A percentile compares a stretch with the other conserved stretches of the same genome.
phyloP scores from a whole-genome alignment of 2,329 filamentous ascomycete species.

The Xylariaceae sp. region DNA sequence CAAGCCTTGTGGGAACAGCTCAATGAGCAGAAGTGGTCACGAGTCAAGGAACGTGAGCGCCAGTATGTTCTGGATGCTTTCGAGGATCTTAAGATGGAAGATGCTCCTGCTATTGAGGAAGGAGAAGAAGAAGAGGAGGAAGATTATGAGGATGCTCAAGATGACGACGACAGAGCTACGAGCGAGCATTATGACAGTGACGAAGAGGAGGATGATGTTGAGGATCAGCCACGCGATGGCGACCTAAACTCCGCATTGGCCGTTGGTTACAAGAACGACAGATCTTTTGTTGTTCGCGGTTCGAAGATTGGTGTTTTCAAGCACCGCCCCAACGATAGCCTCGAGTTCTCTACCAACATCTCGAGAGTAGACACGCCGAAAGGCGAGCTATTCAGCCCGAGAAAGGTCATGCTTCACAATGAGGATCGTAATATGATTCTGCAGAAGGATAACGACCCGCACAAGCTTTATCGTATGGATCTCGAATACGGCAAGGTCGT shows the following conservation, averaged over 20 bases:
- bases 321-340: conserved; percentile 83
- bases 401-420: conserved; percentile 93
- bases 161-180: conserved; percentile 57
- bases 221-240: conserved; percentile 63
- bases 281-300: conserved; percentile 93
- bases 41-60: conserved; percentile 84
- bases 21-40: conserved; percentile 90
- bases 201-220: conserved; percentile 74
- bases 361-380: conserved; percentile 87
- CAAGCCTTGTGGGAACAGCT: conserved; percentile 94
- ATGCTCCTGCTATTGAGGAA: conserved; percentile 53
- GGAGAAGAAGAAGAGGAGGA: conserved; percentile 47
- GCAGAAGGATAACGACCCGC: conserved; percentile 76
- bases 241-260: conserved; percentile 91
- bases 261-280: conserved; percentile 93
- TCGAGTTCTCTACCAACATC: conserved; percentile 96
- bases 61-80: conserved; percentile 96
- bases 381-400: conserved; percentile 84
- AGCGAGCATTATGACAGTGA: conserved; percentile 65
- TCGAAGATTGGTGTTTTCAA: conserved; percentile 99
- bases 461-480: conserved; percentile 95
- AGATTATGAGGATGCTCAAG: conserved; percentile 52
- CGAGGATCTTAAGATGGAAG: conserved; percentile 89
- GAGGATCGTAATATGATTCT: conserved; percentile 87
- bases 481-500: conserved; percentile 96